Conservation (phyloP, 305 asterid genomes). For the Fraxinus floribunda region DNA sequence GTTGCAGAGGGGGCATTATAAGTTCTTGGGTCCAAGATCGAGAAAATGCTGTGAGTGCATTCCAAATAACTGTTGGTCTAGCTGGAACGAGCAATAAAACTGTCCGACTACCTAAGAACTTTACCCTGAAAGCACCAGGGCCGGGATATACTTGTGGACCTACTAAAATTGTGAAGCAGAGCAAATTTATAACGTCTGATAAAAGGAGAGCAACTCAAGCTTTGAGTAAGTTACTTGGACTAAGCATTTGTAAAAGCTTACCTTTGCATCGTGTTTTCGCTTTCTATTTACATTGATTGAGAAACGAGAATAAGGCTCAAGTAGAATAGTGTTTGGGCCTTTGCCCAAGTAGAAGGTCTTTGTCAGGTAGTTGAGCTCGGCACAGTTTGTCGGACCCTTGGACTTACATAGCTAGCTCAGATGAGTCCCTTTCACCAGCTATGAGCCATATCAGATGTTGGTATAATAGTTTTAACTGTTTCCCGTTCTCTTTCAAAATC, state of each 20-base stretch:
- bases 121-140: conserved; percentile 53
- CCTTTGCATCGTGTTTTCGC: neutral
- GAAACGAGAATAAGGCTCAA: neutral
- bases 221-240: conserved; percentile 42
- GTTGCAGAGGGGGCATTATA: conserved; percentile 62
- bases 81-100: conserved; percentile 25
- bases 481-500: neutral
- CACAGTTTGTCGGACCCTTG: neutral
- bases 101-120: conserved; percentile 48
- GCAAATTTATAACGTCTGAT: conserved; percentile 40
- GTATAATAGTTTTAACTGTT: neutral
- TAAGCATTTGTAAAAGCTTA: neutral
- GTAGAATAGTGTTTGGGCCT: neutral
- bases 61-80: neutral
- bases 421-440: neutral
- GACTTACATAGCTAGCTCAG: neutral
- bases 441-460: neutral
- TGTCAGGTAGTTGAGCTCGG: neutral
- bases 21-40: conserved; percentile 59
- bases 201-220: conserved; percentile 60
- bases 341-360: neutral
- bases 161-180: conserved; percentile 42
- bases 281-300: neutral
- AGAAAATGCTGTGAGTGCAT: conserved; percentile 37
- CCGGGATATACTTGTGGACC: conserved; percentile 66